phyloP scores from a whole-genome alignment of 2,329 filamentous ascomycete species.

The Paracorniculantispora psalliotae region DNA sequence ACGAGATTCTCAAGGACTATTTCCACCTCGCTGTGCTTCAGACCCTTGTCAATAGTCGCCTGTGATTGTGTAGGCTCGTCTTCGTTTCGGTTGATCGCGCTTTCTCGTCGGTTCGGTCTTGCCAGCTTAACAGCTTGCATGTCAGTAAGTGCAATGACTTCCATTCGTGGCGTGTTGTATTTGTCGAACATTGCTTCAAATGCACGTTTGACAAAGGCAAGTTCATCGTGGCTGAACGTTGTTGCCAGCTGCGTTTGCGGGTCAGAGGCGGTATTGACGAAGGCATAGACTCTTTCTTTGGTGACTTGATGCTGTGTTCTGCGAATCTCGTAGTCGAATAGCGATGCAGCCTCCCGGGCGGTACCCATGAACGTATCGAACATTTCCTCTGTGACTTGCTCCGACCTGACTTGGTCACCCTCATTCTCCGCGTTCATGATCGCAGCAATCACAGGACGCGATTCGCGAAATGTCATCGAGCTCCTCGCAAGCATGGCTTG shows the following conservation, averaged over 20 bases:
- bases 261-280: constrained; percentile 87
- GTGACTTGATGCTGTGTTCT: constrained; percentile 64
- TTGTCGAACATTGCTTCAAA: constrained; percentile 90
- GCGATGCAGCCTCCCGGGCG: constrained; percentile 67
- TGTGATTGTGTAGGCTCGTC: constrained; percentile 27
- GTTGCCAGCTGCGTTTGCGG: constrained; percentile 83
- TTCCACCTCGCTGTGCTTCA: constrained; percentile 77
- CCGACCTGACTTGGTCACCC: constrained; percentile 38
- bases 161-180: constrained; percentile 72
- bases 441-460: constrained; percentile 67
- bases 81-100: constrained; percentile 24
- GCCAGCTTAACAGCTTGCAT: constrained; percentile 74
- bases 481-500: constrained; percentile 81
- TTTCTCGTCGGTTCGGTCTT: constrained; percentile 40
- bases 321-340: constrained; percentile 85
- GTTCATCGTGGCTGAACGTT: constrained; percentile 72
- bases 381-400: constrained; percentile 63
- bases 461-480: constrained; percentile 69
- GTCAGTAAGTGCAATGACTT: constrained; percentile 75
- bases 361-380: constrained; percentile 64
- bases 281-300: constrained; percentile 66
- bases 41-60: constrained; percentile 42
- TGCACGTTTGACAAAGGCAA: constrained; percentile 81
- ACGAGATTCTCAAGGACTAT: constrained; percentile 64
- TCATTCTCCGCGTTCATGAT: constrained; percentile 58